phyloP scores from a whole-genome alignment of 306 rosid species.

The Elaeagnus macrophylla region DNA sequence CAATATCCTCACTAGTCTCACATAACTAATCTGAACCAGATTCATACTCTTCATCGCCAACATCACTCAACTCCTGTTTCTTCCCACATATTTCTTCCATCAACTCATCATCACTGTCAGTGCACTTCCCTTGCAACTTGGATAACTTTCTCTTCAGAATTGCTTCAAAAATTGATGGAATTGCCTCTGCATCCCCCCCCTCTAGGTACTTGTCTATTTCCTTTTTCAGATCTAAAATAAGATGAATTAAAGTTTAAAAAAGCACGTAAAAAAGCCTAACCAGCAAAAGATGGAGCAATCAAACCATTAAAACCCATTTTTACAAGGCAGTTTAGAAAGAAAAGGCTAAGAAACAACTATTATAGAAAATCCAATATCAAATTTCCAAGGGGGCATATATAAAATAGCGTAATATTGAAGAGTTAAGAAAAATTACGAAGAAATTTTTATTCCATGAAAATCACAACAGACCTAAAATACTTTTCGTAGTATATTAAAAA shows the following conservation, averaged over 20 bases:
- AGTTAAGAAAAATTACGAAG: too few relatives aligned
- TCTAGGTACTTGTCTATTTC: slow-evolving; percentile 40
- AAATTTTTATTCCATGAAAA: too few relatives aligned
- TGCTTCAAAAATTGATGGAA: slow-evolving; percentile 62
- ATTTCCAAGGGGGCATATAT: too few relatives aligned
- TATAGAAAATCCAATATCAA: too few relatives aligned
- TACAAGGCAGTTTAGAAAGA: background rate
- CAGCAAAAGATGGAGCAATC: background rate
- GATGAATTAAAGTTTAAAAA: background rate
- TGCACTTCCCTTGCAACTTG: slow-evolving; percentile 44
- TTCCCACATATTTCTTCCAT: slow-evolving; percentile 46
- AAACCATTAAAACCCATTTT: background rate
- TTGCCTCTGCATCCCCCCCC: slow-evolving; percentile 54
- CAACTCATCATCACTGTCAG: slow-evolving; percentile 25
- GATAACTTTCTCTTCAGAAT: slow-evolving; percentile 52
- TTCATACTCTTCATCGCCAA: slow-evolving; percentile 19
- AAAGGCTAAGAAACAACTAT: too few relatives aligned
- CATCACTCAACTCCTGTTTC: slow-evolving; percentile 16
- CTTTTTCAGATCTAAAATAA: slow-evolving; percentile 47
- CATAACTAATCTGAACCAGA: slow-evolving; percentile 18
- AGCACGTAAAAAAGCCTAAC: background rate
- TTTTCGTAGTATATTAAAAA: too few relatives aligned
- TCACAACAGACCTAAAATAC: too few relatives aligned
- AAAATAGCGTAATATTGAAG: too few relatives aligned
- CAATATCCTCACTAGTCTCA: slow-evolving; percentile 14